A percentile compares a stretch with the other conserved stretches of the same genome.
Evolutionary conservation across 2,329 filamentous ascomycete genomes (phyloP).

Genomic region (Colletotrichum costaricense): DNA sequence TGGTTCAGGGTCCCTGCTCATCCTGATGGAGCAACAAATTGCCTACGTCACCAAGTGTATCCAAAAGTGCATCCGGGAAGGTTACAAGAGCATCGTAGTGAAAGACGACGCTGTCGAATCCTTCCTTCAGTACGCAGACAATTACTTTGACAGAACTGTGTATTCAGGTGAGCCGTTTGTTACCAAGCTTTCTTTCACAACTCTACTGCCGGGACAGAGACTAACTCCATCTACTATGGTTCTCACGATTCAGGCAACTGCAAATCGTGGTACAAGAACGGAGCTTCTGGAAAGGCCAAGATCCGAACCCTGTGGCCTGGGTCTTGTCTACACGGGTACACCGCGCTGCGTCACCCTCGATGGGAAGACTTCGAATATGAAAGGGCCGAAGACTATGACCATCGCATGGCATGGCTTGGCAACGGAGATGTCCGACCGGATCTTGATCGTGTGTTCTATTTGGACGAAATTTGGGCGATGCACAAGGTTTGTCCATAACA

Average conservation of each 20-base stretch:
- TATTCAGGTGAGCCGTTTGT: neutral
- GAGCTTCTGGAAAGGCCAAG: neutral
- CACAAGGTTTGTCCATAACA: neutral
- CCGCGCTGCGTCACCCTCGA: neutral
- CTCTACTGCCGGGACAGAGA: neutral
- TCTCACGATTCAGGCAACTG: neutral
- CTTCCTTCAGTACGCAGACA: neutral
- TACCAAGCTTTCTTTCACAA: too few relatives aligned
- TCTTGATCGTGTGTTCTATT: conserved; percentile 3
- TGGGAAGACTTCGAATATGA: conserved; percentile 8
- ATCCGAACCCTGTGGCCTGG: conserved; percentile 9
- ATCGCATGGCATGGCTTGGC: neutral
- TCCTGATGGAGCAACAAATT: neutral
- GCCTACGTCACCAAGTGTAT: neutral
- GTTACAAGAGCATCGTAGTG: neutral
- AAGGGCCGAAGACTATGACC: neutral
- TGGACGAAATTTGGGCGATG: neutral
- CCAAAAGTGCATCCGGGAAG: neutral
- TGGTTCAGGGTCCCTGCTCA: neutral
- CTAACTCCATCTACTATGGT: neutral
- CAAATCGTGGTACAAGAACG: neutral
- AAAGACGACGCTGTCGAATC: neutral
- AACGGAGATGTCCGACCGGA: conserved; percentile 1
- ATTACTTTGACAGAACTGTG: conserved; percentile 10
- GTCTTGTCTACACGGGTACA: neutral